A percentile compares a stretch with the other conserved stretches of the same genome.
Evolutionary conservation across 2,329 filamentous ascomycete species (phyloP).

Genomic region (Pseudogymnoascus sp.): DNA sequence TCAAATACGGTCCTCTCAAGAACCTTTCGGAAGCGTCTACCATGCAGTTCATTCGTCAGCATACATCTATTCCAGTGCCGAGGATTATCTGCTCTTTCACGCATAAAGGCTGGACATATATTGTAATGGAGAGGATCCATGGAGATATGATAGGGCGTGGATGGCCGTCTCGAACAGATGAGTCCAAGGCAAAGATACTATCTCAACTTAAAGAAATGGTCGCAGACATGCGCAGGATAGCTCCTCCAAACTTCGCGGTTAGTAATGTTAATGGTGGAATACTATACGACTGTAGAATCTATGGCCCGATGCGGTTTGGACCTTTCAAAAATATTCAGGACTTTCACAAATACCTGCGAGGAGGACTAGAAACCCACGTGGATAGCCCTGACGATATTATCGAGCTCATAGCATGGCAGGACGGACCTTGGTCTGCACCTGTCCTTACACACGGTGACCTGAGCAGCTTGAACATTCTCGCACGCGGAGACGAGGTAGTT

Average conservation of each 20-base stretch:
- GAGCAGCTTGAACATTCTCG: constrained; percentile 12
- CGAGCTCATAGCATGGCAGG: constrained; percentile 16
- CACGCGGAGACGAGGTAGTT: constrained; percentile 23
- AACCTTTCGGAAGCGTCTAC: constrained; percentile 29
- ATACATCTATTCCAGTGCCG: constrained; percentile 33
- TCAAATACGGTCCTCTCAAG: constrained; percentile 27
- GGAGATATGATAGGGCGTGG: constrained; percentile 28
- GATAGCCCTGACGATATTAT: constrained; percentile 11
- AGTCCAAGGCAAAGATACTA: constrained; percentile 31
- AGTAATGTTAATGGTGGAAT: not conserved
- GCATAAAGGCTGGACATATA: constrained; percentile 27
- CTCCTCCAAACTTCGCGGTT: not conserved
- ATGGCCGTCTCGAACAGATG: constrained; percentile 27
- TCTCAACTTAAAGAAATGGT: constrained; percentile 26
- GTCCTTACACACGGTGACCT: constrained; percentile 15
- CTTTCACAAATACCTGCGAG: constrained; percentile 29
- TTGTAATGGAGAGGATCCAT: constrained; percentile 33
- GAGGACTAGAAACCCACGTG: constrained; percentile 12
- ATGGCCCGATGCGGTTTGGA: constrained; percentile 17
- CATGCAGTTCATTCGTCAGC: constrained; percentile 29
- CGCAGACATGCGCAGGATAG: not conserved
- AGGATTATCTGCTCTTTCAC: constrained; percentile 32
- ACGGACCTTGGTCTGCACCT: constrained; percentile 9
- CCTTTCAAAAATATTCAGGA: constrained; percentile 28
- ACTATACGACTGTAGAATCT: not conserved